Conservation (phyloP, 73 alveolate genomes). For the Symbiodinium pilosum region DNA sequence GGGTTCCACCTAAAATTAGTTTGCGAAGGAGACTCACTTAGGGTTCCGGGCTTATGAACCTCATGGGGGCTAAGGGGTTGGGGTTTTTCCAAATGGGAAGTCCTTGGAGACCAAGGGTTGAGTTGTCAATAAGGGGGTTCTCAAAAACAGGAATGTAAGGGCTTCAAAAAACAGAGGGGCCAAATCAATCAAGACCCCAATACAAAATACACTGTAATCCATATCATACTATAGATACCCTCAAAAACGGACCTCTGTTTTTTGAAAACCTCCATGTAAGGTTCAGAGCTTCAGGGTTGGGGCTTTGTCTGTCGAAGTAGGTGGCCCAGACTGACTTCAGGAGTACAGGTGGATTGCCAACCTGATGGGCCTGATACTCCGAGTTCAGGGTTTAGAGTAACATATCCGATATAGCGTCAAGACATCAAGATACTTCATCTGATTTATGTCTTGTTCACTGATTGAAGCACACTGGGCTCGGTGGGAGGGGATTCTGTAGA, state of each 20-base stretch:
- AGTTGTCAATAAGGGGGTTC: neutral
- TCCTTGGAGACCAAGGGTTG: neutral
- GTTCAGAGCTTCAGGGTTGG: neutral
- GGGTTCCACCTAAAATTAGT: neutral
- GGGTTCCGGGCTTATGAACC: neutral
- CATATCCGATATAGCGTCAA: neutral
- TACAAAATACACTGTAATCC: too few relatives aligned
- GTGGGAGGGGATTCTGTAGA: too few relatives aligned
- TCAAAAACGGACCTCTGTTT: too few relatives aligned
- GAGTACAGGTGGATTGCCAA: neutral
- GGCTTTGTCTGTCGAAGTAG: neutral
- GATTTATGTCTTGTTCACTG: neutral
- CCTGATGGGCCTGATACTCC: neutral
- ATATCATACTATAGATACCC: too few relatives aligned
- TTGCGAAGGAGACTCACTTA: neutral
- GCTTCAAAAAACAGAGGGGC: neutral
- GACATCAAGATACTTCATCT: neutral
- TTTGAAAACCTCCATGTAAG: too few relatives aligned
- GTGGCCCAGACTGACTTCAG: neutral
- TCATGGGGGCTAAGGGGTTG: neutral
- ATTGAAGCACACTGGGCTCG: neutral
- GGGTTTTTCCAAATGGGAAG: neutral
- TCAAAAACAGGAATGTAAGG: neutral
- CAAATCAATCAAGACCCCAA: too few relatives aligned
- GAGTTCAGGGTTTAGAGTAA: neutral